phyloP scores from a whole-genome alignment of 495 filamentous ascomycete genomes.

The Hyaloscypha finlandica region DNA sequence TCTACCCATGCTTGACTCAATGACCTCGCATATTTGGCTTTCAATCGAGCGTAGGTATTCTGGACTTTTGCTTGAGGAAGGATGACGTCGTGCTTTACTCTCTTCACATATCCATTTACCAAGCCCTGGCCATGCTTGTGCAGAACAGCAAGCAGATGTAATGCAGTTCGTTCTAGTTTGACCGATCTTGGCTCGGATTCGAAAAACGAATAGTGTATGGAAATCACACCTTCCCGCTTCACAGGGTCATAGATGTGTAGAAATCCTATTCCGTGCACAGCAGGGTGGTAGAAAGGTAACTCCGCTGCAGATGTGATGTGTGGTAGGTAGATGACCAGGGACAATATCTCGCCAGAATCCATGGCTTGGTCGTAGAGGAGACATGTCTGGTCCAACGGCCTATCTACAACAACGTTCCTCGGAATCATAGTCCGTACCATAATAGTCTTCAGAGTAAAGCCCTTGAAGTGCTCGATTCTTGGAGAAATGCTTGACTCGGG shows the following conservation, averaged over 20 bases:
- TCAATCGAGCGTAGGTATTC: slow-evolving; percentile 79
- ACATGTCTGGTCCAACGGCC: slow-evolving; percentile 76
- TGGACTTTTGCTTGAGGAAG: slow-evolving; percentile 74
- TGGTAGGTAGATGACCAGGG: slow-evolving; percentile 77
- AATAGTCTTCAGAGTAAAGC: slow-evolving; percentile 57
- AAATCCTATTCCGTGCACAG: slow-evolving; percentile 70
- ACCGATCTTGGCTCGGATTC: slow-evolving; percentile 40
- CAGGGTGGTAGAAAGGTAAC: slow-evolving; percentile 86
- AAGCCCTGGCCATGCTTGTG: slow-evolving; percentile 73
- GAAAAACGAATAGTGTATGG: slow-evolving; percentile 70
- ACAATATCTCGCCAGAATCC: slow-evolving; percentile 35
- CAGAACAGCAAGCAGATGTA: slow-evolving; percentile 68
- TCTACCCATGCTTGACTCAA: slow-evolving; percentile 78
- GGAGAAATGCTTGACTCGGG: slow-evolving; percentile 35
- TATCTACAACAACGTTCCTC: slow-evolving; percentile 75
- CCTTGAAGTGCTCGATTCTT: slow-evolving; percentile 45
- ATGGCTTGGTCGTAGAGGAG: slow-evolving; percentile 54
- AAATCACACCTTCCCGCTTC: slow-evolving; percentile 51
- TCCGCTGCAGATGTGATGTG: slow-evolving; percentile 62
- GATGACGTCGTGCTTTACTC: slow-evolving; percentile 74
- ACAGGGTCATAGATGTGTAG: slow-evolving; percentile 59
- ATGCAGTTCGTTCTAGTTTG: slow-evolving; percentile 70
- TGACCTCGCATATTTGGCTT: slow-evolving; percentile 67
- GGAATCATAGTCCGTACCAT: slow-evolving; percentile 78
- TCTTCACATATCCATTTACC: slow-evolving; percentile 65